A percentile compares a stretch with the other conserved stretches of the same genome.
Conservation (phyloP, 495 filamentous ascomycete genomes). For the Xylaria intraflava region DNA sequence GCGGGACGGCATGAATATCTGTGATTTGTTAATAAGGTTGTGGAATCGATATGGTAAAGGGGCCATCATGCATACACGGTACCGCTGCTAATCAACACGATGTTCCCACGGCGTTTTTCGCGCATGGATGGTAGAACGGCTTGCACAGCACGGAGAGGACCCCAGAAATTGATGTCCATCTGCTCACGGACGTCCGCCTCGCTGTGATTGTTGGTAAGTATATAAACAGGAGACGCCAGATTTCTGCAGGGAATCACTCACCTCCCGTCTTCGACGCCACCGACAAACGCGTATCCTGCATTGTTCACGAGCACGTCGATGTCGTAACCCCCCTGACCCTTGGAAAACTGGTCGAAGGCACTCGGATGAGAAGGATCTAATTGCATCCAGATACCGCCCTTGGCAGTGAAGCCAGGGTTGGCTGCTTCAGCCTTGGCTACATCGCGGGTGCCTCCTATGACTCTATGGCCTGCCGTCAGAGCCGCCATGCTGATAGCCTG, state of each 20-base stretch:
- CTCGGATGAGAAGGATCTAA: conserved; percentile 25
- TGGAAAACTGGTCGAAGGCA: conserved; percentile 10
- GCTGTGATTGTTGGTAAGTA: conserved; percentile 12
- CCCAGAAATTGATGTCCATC: conserved; percentile 39
- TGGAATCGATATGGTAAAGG: too few relatives aligned
- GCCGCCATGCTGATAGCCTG: conserved; percentile 36
- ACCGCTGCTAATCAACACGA: conserved; percentile 40
- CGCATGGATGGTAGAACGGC: conserved; percentile 43
- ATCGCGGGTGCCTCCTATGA: conserved; percentile 45
- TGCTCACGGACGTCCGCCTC: conserved; percentile 28
- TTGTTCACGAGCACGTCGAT: conserved; percentile 37
- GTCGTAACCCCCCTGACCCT: conserved; percentile 8
- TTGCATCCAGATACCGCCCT: conserved; percentile 27
- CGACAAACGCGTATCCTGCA: conserved; percentile 32
- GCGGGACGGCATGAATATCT: conserved; percentile 8
- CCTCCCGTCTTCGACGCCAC: conserved; percentile 28
- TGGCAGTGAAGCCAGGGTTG: conserved; percentile 17
- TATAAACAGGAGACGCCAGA: background rate
- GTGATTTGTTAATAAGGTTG: too few relatives aligned
- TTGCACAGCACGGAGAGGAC: conserved; percentile 31
- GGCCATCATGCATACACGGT: conserved; percentile 37
- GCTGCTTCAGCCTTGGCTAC: conserved; percentile 17
- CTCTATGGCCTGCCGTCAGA: conserved; percentile 40
- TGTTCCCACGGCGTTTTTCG: conserved; percentile 27
- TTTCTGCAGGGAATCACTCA: background rate